phyloP scores from a whole-genome alignment of 1,139 yeast genomes.

The Spathaspora jeffriesii region DNA sequence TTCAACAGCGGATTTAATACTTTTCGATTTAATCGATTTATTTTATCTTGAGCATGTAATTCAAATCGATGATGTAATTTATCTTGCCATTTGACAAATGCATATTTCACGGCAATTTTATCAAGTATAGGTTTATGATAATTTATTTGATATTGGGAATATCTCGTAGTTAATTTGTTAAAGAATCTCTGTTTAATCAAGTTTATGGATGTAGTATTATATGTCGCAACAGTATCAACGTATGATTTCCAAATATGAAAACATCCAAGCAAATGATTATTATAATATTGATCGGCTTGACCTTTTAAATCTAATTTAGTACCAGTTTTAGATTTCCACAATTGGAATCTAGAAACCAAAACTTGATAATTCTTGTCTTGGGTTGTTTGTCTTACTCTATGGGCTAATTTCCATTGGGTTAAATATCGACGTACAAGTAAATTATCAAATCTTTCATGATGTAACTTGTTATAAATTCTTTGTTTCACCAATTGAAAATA shows the following conservation, averaged over 20 bases:
- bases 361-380: neutral
- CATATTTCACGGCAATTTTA: conserved; percentile 2
- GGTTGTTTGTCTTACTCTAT: neutral
- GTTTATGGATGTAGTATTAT: conserved; percentile 1
- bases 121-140: neutral
- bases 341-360: neutral
- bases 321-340: neutral
- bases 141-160: neutral
- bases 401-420: conserved; percentile 9
- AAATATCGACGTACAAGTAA: neutral
- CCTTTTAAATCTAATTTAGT: neutral
- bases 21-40: conserved; percentile 1
- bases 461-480: neutral
- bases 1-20: neutral
- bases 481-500: neutral
- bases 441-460: neutral
- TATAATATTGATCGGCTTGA: neutral
- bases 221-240: neutral
- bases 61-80: conserved; percentile 3
- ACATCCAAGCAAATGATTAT: neutral
- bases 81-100: conserved; percentile 7
- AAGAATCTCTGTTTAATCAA: conserved; percentile 9
- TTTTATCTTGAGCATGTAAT: neutral
- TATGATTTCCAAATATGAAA: conserved; percentile 6
- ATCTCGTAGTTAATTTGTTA: conserved; percentile 9